phyloP scores from a whole-genome alignment of 2,329 filamentous ascomycete genomes.

The Xylariomycetidae sp. region DNA sequence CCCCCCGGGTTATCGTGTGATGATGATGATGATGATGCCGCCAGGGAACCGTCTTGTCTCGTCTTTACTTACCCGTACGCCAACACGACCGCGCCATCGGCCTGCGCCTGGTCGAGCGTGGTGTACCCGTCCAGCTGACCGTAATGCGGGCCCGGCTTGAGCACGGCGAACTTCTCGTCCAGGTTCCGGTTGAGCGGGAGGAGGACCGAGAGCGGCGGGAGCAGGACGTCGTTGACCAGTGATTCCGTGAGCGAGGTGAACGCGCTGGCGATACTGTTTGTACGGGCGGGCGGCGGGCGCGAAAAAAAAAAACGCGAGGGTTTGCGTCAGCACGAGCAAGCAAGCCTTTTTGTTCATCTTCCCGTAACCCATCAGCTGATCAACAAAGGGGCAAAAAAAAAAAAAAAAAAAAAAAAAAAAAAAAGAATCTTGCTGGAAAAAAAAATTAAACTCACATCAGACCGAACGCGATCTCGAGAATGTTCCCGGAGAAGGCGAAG shows the following conservation, averaged over 20 bases:
- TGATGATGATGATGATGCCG: no score
- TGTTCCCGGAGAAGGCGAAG: slow-evolving; percentile 70
- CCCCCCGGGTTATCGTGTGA: no score
- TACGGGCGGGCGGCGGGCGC: no score
- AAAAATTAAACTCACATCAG: slow-evolving; percentile 68
- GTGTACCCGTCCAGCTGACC: slow-evolving; percentile 56
- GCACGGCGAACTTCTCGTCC: slow-evolving; percentile 68
- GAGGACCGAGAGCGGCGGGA: slow-evolving; percentile 65
- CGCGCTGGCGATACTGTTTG: slow-evolving; percentile 58
- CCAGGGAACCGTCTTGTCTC: not conserved
- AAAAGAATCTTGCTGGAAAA: not conserved
- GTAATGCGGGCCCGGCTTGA: slow-evolving; percentile 54
- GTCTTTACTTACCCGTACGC: slow-evolving; percentile 57
- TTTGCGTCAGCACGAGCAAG: no score
- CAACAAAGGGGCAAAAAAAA: no score
- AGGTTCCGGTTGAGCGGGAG: slow-evolving; percentile 67
- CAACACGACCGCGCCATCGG: slow-evolving; percentile 68
- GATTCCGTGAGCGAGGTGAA: slow-evolving; percentile 70
- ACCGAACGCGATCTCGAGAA: slow-evolving; percentile 71
- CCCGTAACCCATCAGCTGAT: no score
- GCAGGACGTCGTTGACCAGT: slow-evolving; percentile 65
- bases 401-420: slow-evolving; percentile 2
- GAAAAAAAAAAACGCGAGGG: no score
- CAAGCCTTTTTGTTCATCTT: no score
- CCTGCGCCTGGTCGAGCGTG: slow-evolving; percentile 62